Percentiles rank a stretch among this genome's conserved stretches.
These are phyloP conservation scores for Ceratobasidium sp. DNA, from an alignment of 1,284 basidiomycete species.

Conservation along the genomic window DNA sequence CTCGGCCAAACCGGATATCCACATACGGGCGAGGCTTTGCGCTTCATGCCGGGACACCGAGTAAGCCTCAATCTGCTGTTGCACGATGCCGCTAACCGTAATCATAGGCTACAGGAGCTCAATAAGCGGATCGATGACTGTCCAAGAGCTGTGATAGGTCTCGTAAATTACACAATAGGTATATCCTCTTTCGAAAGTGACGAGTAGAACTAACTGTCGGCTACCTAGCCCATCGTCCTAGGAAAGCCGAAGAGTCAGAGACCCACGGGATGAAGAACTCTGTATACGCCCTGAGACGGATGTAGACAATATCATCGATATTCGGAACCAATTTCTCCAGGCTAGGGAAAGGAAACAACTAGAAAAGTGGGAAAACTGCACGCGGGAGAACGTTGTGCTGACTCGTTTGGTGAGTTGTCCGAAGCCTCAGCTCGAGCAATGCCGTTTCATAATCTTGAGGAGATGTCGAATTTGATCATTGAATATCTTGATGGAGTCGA, in stretches of 20 bases:
- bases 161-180: neutral
- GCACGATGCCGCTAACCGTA: neutral
- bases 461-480: conserved; percentile 6
- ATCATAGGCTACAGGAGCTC: neutral
- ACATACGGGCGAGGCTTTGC: conserved; percentile 2
- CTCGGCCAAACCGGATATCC: neutral
- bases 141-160: neutral
- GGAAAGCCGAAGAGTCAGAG: neutral
- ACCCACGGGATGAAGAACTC: neutral
- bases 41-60: conserved; percentile 1
- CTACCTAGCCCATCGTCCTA: neutral
- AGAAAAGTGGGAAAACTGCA: neutral
- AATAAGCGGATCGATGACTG: neutral
- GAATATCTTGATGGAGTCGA: neutral
- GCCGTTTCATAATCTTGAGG: no score
- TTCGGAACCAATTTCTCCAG: neutral
- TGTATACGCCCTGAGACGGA: neutral
- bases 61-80: neutral
- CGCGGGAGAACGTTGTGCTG: neutral
- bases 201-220: neutral
- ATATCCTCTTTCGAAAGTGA: neutral
- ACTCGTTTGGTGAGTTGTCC: neutral
- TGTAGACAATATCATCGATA: neutral
- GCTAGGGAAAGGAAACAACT: neutral
- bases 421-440: no score